phyloP scores from a whole-genome alignment of 768 basidiomycete species.

The Sporobolomyces roseus region DNA sequence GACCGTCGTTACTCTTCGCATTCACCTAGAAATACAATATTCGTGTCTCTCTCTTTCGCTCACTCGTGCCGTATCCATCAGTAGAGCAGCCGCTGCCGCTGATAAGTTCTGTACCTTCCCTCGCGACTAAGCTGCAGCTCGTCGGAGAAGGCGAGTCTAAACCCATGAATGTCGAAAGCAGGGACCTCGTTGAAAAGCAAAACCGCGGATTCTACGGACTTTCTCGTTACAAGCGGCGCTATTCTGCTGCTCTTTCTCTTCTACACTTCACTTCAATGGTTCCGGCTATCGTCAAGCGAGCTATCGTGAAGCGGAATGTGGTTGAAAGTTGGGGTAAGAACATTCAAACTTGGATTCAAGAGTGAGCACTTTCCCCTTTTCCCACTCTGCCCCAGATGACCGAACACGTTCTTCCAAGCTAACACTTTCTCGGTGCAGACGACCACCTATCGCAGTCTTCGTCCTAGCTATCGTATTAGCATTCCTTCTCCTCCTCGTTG shows the following conservation, averaged over 20 bases:
- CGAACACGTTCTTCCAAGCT: neutral
- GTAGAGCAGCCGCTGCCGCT: no score
- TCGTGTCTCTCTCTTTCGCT: no score
- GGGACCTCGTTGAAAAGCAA: no score
- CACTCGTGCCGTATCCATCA: no score
- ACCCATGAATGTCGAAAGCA: no score
- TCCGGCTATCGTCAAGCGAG: neutral
- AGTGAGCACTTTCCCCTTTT: neutral
- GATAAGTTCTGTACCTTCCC: no score
- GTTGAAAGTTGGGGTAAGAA: neutral
- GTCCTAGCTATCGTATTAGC: neutral
- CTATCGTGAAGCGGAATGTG: slow-evolving; percentile 5
- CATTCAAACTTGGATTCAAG: slow-evolving; percentile 7
- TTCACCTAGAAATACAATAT: no score
- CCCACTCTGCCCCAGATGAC: neutral
- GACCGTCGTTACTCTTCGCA: no score
- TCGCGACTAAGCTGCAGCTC: no score
- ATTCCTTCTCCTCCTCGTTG: slow-evolving; percentile 3
- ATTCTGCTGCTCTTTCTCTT: neutral
- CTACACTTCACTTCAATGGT: neutral
- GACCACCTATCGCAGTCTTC: slow-evolving; percentile 1
- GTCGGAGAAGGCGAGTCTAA: no score
- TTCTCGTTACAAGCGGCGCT: neutral
- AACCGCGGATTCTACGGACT: no score
- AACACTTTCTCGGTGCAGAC: neutral